A percentile compares a stretch with the other conserved stretches of the same genome.
phyloP scores from a whole-genome alignment of 495 filamentous ascomycete genomes.

The Trichoderma asperelloides region DNA sequence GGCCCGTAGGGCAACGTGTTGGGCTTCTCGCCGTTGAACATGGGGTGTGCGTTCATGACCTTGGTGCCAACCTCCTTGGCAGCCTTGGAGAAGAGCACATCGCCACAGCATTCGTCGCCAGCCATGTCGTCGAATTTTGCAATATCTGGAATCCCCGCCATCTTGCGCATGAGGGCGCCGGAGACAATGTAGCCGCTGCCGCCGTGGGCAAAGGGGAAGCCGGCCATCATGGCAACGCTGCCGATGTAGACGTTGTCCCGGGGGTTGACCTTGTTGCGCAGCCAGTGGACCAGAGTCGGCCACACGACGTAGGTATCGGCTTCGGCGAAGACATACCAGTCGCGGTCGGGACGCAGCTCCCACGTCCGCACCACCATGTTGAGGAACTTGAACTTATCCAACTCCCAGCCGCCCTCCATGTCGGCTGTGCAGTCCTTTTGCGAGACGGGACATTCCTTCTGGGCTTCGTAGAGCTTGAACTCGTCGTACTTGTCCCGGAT shows the following conservation, averaged over 20 bases:
- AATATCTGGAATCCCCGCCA: constrained; percentile 32
- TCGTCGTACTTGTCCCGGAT: constrained; percentile 32
- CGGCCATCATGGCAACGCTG: constrained; percentile 45
- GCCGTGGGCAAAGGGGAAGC: constrained; percentile 55
- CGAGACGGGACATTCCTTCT: constrained; percentile 32
- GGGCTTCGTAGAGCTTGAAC: constrained; percentile 46
- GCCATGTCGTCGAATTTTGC: constrained; percentile 46
- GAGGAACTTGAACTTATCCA: constrained; percentile 41
- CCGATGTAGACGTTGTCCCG: constrained; percentile 48
- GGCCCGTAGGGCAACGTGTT: constrained; percentile 40
- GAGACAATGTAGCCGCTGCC: constrained; percentile 61
- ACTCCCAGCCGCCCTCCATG: constrained; percentile 35
- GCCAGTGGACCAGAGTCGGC: constrained; percentile 51
- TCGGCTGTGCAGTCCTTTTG: constrained; percentile 31
- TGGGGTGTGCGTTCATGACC: constrained; percentile 33
- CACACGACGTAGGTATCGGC: constrained; percentile 60
- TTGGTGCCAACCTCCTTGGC: constrained; percentile 36
- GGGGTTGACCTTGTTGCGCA: constrained; percentile 38
- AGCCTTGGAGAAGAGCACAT: constrained; percentile 52
- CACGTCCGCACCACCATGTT: constrained; percentile 37
- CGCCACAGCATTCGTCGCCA: constrained; percentile 56
- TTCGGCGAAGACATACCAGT: constrained; percentile 65
- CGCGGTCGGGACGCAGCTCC: constrained; percentile 36
- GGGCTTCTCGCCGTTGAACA: constrained; percentile 51
- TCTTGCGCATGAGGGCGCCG: constrained; percentile 41